A percentile compares a stretch with the other conserved stretches of the same genome.
Evolutionary conservation across 176 grass and related monocot genomes (phyloP).

Genomic region (Raddia guianensis): DNA sequence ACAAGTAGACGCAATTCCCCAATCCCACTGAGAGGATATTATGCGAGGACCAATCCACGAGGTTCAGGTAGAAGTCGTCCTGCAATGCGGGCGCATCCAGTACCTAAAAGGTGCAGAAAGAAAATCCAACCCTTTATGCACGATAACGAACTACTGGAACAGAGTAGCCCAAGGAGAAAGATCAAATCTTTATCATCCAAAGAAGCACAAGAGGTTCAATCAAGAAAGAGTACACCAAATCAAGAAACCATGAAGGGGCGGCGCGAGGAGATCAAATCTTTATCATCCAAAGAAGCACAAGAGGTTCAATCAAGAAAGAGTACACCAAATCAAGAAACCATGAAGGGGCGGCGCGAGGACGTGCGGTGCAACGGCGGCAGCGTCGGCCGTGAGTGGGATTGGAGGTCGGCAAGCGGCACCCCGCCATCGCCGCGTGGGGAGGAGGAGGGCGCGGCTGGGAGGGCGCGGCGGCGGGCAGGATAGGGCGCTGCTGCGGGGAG

Average conservation of each 20-base stretch:
- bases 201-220: neutral
- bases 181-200: neutral
- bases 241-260: neutral
- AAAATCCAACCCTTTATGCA: neutral
- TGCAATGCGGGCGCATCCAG: conserved; percentile 94
- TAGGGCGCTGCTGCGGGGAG: no score
- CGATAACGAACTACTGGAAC: neutral
- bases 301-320: no score
- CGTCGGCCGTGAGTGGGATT: no score
- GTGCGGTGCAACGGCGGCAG: no score
- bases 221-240: conserved; percentile 24
- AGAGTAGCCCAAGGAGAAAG: neutral
- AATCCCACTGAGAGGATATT: conserved; percentile 90
- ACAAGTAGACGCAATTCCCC: conserved; percentile 92
- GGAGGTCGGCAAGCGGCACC: no score
- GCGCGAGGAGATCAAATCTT: no score
- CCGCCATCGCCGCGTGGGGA: no score
- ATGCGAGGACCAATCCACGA: conserved; percentile 98
- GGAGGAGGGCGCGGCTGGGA: no score
- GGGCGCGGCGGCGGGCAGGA: no score
- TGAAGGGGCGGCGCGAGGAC: no score
- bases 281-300: no score
- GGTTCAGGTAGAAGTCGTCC: conserved; percentile 99
- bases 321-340: no score
- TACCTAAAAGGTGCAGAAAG: conserved; percentile 57